Base-by-base conservation (phyloP, 2,329 filamentous ascomycete species). In the Penicillium sp. region DNA sequence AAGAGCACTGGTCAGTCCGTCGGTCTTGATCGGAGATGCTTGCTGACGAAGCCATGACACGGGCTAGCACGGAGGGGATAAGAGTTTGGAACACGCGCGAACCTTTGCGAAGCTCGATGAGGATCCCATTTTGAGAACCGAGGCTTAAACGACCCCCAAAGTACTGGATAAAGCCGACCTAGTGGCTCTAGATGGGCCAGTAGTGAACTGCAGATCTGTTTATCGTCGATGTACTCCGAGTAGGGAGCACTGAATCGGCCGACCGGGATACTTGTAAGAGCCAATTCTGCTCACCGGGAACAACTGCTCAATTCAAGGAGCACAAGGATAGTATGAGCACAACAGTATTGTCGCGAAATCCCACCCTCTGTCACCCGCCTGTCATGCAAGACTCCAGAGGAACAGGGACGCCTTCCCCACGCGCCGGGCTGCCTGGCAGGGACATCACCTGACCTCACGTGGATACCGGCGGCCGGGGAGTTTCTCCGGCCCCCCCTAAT, bases 81-180 rank as follows among this genome's bases (percentile, higher is more conserved):
- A n/a, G n/a, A 27, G 5, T 10, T 35, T 23, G 29, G 11, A 15
- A 20, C 26, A 17, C 33, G 26, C 9, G 17, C 38, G 16, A 28
- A 63, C 61, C 58, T 64, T 64, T 36, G 58, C 58, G 26, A 64
- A 54, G 13, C 42, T 51, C n/a, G 46, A 35, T 25, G 56, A 51
- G 40, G 60, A 59, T 11, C 59, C 60, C 61, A 64, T 64, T 3
- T 26, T 47, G 33, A 14, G 11, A 21, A 18, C 2, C 11, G 18
- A 14, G 3, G n/a, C 18, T 16, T 26, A 20, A 11, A 15, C 7
- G 18, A 15, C 7, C 15, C 10, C 16, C 27, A 9, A 2, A 21
- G 18, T n/a, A n/a, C n/a, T n/a, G n/a, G n/a, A n/a, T n/a, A n/a
- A n/a, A n/a, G n/a, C n/a, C n/a, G n/a, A n/a, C n/a, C n/a, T n/a